Base-by-base conservation (phyloP, 1,284 basidiomycete species). In the Wolfiporia cocos region DNA sequence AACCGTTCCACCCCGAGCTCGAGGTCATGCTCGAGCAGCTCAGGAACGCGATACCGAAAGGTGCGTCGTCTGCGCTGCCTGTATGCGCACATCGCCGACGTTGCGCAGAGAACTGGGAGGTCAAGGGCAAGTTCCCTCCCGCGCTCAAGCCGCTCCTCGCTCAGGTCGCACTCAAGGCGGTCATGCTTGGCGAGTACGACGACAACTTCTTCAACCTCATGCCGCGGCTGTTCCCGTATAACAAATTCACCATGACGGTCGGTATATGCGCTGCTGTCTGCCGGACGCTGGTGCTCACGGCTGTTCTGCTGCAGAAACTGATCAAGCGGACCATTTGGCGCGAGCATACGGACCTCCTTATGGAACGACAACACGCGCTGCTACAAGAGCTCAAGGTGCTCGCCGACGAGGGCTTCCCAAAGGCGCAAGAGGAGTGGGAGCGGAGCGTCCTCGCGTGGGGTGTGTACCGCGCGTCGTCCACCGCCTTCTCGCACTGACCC, bases 151-250 rank as follows among this genome's bases (percentile, higher is more conserved):
- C 86, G 0, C 56, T 79, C 3, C 75, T 97, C 5, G 68, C 75
- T 23, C 65, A 79, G 23, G 76, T 90, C 26, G 88, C 92, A 1
- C 64, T 88, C 38, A 73, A 84, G 39, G 94, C 94, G 0, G 81
- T 95, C 53, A 70, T 78, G 40, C 71, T 91, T 28, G 87, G 82
- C 61, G 87, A 94, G 60, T 95, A 93, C 64, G 85, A 92, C 54
- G 90, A 94, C 17, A 81, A 89, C 57, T 95, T 94, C 60, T 95
- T 95, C 68, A 84, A 81, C 55, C 70, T 86, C 29, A 86, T 96
- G 79, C 91, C 92, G 0, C 71, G 69, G 22, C 66, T 95, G 33
- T 94, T 96, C 57, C 92, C 92, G 0, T 95, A 95, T 61, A 96
- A 96, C 64, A 85, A 87, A 53, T 95, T 89, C 62, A 90, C 87